Evolutionary conservation across 371 early-diverging fungal genomes (phyloP).

Genomic region (Rhizopus delemar): DNA sequence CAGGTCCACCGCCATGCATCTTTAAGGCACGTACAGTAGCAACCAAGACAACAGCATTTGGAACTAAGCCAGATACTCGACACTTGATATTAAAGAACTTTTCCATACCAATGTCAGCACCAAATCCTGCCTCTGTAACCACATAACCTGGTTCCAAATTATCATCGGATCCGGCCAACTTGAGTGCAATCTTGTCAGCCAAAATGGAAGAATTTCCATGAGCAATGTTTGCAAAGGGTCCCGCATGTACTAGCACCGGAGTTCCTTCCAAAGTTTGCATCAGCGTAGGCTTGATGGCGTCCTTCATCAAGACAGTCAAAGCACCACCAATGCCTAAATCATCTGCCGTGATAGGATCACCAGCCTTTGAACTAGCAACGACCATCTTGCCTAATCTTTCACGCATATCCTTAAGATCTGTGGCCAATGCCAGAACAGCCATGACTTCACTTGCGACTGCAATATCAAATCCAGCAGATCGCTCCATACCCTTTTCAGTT

Average conservation of each 20-base stretch:
- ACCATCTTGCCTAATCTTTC: constrained; percentile 93
- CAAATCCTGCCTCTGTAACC: constrained; percentile 97
- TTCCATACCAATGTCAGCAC: constrained; percentile 98
- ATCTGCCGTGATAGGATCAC: constrained; percentile 90
- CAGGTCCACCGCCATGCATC: constrained; percentile 97
- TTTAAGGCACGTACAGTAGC: constrained; percentile 95
- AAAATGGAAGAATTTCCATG: constrained; percentile 94
- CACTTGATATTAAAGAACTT: constrained; percentile 99
- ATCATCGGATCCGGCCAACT: constrained; percentile 76
- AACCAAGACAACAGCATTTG: constrained; percentile 90
- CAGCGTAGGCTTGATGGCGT: constrained; percentile 95
- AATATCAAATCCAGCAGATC: constrained; percentile 94
- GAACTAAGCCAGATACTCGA: constrained; percentile 85
- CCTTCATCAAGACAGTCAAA: constrained; percentile 94
- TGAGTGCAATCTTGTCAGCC: constrained; percentile 93
- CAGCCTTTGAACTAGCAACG: constrained; percentile 80
- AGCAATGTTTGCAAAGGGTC: constrained; percentile 99
- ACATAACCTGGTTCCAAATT: constrained; percentile 82
- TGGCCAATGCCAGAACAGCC: constrained; percentile 93
- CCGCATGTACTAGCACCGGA: constrained; percentile 97
- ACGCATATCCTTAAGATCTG: constrained; percentile 88
- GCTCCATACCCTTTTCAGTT: constrained; percentile 84
- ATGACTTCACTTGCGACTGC: constrained; percentile 95
- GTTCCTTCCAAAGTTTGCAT: constrained; percentile 98
- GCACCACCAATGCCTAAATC: constrained; percentile 96